Base-by-base conservation (phyloP, 1,284 basidiomycete genomes). In the Thecaphora thlaspeos region DNA sequence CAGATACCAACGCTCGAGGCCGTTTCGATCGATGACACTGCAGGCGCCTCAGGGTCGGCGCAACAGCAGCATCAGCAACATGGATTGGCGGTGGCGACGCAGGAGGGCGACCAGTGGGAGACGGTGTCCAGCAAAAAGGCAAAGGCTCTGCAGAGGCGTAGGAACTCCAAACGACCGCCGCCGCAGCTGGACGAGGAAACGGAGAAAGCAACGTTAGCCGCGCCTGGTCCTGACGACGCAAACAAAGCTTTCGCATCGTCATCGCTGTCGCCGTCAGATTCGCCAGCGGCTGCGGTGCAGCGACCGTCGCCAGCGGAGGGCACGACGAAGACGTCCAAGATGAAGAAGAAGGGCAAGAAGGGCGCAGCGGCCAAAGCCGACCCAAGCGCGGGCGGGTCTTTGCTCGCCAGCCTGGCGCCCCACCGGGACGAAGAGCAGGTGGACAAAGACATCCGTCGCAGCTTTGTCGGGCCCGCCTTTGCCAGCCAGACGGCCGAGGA, bases 401-500 rank as follows among this genome's bases (percentile, higher is more conserved):
- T 46, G 39, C 39, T 52, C 41, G 32, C 51, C 38, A 30, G 36
- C 10, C 51, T 51, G 3, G 46, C 55, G 0, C 45, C 57, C 10
- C 54, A 55, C 48, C 55, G 57, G 36, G 75, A 77, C 45, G 56
- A 71, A 24, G 57, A 60, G 41, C 75, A 77, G 38, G 71, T 77
- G 3, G 68, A 59, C 18, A 61, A 74, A 24, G 75, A 77, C 47
- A 66, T 75, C 17, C 51, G 62, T n/a, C 69, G 75, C 32, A 75
- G 75, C 51, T 73, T 77, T 45, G 45, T 66, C 38, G 59, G 61
- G n/a, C 55, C 61, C 14, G 64, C 60, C n/a, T 62, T 55, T 22
- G 30, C 50, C 36, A 46, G 34, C 30, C 26, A 41, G 12, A 54
- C 14, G 47, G 41, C 26, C 9, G 28, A 23, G 1, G 46, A 46